A percentile compares a stretch with the other conserved stretches of the same genome.
Conservation (phyloP, 164 flowering plant species). For the Magnolia changhungtana region DNA sequence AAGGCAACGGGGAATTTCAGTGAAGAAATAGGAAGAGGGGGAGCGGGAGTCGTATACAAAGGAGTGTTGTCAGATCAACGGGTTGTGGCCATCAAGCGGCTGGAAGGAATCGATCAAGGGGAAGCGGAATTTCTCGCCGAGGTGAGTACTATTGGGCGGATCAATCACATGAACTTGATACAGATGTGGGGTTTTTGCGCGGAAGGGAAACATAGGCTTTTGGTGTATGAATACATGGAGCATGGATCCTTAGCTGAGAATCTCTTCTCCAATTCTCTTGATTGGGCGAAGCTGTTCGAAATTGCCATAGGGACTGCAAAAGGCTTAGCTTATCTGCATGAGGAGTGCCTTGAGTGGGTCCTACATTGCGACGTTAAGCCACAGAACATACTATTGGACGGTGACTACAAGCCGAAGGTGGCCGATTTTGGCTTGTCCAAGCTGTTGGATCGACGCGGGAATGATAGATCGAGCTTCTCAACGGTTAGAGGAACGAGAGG, state of each 20-base stretch:
- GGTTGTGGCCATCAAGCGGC: constrained; percentile 26
- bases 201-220: constrained; percentile 21
- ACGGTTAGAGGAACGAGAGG: constrained; percentile 40
- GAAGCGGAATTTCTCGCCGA: constrained; percentile 33
- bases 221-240: constrained; percentile 38
- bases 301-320: constrained; percentile 34
- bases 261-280: constrained; percentile 13
- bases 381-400: constrained; percentile 31
- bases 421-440: constrained; percentile 43
- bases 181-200: constrained; percentile 35
- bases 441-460: constrained; percentile 9
- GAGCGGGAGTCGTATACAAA: constrained; percentile 28
- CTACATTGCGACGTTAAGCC: constrained; percentile 41
- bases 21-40: constrained; percentile 3
- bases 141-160: constrained; percentile 26
- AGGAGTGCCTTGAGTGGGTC: constrained; percentile 43
- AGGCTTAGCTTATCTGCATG: constrained; percentile 37
- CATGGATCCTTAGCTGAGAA: constrained; percentile 28
- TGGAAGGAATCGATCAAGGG: constrained; percentile 16
- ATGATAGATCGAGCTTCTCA: constrained; percentile 20
- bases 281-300: constrained; percentile 19
- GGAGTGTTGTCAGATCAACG: constrained; percentile 16
- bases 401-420: constrained; percentile 27
- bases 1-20: background rate
- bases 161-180: constrained; percentile 35